Conservation (phyloP, 192 early-diverging fungal genomes). For the Lunasporangiospora selenospora region DNA sequence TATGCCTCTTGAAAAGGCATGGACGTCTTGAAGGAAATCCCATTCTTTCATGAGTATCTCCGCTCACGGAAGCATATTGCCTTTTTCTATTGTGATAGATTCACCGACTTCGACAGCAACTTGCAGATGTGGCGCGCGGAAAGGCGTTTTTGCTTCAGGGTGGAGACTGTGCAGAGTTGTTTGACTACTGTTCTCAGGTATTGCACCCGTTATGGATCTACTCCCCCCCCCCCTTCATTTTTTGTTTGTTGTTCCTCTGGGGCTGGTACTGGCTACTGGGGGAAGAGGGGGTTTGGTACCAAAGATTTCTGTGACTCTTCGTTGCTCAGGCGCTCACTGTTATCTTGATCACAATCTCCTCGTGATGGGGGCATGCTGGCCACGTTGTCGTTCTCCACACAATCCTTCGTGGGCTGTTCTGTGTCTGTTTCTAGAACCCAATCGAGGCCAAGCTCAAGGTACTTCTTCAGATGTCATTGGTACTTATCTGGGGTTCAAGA, state of each 20-base stretch:
- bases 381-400: too few relatives aligned
- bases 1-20: neutral
- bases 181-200: constrained; percentile 93
- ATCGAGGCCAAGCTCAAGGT: constrained; percentile 97
- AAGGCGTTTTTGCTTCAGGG: constrained; percentile 95
- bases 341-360: neutral
- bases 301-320: too few relatives aligned
- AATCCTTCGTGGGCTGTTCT: too few relatives aligned
- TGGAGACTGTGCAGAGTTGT: constrained; percentile 97
- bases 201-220: too few relatives aligned
- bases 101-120: constrained; percentile 76
- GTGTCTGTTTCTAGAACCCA: constrained; percentile 58
- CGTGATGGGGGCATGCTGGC: too few relatives aligned
- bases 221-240: too few relatives aligned
- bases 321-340: too few relatives aligned
- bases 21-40: neutral
- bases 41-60: neutral
- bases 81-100: constrained; percentile 57
- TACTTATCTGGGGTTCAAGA: constrained; percentile 90
- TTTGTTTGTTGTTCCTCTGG: too few relatives aligned
- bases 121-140: constrained; percentile 86
- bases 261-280: too few relatives aligned
- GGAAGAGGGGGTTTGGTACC: too few relatives aligned
- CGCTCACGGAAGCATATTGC: too few relatives aligned
- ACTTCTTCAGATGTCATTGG: constrained; percentile 96